Base-by-base conservation (phyloP, 495 filamentous ascomycete genomes). In the Tuber aestivum region DNA sequence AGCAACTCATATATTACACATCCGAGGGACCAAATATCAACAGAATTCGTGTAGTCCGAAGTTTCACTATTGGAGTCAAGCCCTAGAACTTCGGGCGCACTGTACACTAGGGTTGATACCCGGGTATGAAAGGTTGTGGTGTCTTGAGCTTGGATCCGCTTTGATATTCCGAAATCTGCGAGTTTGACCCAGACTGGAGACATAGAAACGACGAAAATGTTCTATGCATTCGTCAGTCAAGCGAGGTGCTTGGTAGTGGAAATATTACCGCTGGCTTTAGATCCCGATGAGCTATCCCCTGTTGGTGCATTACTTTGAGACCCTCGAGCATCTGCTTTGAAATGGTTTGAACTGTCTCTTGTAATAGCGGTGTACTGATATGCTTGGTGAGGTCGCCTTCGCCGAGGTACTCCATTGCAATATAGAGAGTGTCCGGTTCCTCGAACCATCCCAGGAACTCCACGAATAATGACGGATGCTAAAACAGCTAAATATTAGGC, bases 1-100 rank as follows among this genome's bases (percentile, higher is more conserved):
- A 50, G 45, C n/a, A 50, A 9, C 45, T 50, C n/a, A 44, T 41
- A 38, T 44, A 70, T 16, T 10, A 61, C 37, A 41, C 72, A 74
- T 75, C 74, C 69, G n/a, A 75, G 69, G 2, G 74, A 72, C 69
- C 21, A 75, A 32, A 76, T 76, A 14, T 76, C 74, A 23, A 73
- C 48, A 16, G 70, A 70, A 10, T 20, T 65, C 12, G 74, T 73
- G 16, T 75, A 75, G 16, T 27, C 68, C 37, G 71, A 73, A 10
- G 50, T 35, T 45, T 35, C 38, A 0, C 45, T 50, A 50, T 50
- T n/a, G 45, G 45, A n/a, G 45, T 50, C 45, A 0, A 50, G 8
- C 0, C 45, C 45, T 10, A 50, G 21, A n/a, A 50, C 45, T 21
- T 50, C 45, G 45, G 45, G 45, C 1, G 45, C 45, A 3, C 45